Percentiles rank a stretch among this genome's conserved stretches.
Evolutionary conservation across 345 rosid genomes (phyloP).

Genomic region (Hibiscus trionum): DNA sequence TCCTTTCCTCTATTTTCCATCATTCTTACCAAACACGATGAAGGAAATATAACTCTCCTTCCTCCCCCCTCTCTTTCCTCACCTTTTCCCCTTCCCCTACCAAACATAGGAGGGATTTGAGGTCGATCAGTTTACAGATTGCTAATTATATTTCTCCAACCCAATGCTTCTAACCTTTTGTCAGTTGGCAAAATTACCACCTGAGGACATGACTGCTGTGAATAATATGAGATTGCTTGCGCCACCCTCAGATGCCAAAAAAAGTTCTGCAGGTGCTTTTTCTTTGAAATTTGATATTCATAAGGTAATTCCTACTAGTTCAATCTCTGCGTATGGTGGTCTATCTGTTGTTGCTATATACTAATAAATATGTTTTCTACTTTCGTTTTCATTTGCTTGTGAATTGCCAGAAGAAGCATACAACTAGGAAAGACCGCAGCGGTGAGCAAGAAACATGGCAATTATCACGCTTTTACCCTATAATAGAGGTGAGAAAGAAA

Average conservation of each 20-base stretch:
- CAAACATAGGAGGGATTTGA: not conserved
- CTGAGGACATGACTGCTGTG: conserved; percentile 87
- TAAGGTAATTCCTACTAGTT: conserved; percentile 42
- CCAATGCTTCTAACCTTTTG: conserved; percentile 15
- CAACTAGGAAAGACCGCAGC: conserved; percentile 74
- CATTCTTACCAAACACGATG: not conserved
- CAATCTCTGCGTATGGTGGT: conserved; percentile 6
- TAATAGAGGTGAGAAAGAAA: conserved; percentile 61
- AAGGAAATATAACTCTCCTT: not conserved
- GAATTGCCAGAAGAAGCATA: conserved; percentile 71
- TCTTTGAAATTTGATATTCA: conserved; percentile 88
- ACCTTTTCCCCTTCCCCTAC: not conserved
- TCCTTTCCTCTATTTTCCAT: not conserved
- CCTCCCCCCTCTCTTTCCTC: not conserved
- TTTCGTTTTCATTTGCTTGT: conserved; percentile 9
- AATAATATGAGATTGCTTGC: conserved; percentile 85
- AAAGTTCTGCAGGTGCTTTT: conserved; percentile 53
- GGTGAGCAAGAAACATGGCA: conserved; percentile 83
- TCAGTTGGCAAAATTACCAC: conserved; percentile 76
- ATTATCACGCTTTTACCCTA: conserved; percentile 87
- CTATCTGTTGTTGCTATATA: conserved; percentile 9
- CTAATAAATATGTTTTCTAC: not conserved
- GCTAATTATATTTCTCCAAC: not conserved
- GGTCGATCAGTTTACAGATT: conserved; percentile 3
- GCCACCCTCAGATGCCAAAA: conserved; percentile 62